A percentile compares a stretch with the other conserved stretches of the same genome.
These are phyloP conservation scores for Actinomortierella ambigua DNA, from an alignment of 371 early-diverging fungal genomes.

Conservation along the genomic window DNA sequence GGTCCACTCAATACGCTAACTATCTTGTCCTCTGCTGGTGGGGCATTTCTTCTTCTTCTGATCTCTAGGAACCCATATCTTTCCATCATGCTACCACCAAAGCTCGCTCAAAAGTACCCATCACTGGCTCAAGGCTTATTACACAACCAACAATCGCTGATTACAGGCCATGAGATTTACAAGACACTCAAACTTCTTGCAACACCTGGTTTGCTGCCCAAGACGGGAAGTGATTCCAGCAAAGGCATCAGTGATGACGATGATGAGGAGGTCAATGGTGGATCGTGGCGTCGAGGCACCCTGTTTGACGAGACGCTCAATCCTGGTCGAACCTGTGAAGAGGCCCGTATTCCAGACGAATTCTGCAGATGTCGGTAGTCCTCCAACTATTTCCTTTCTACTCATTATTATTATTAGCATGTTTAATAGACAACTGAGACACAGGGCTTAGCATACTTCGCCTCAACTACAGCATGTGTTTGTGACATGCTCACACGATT, in stretches of 20 bases:
- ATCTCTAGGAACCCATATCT: constrained; percentile 29
- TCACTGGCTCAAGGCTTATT: constrained; percentile 15
- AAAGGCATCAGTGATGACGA: constrained; percentile 13
- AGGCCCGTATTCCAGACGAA: constrained; percentile 21
- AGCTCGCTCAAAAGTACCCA: constrained; percentile 19
- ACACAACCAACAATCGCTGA: constrained; percentile 31
- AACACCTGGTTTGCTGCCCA: constrained; percentile 8
- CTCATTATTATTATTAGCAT: too few species aligned
- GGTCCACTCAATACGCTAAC: too few species aligned
- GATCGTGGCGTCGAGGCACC: constrained; percentile 19
- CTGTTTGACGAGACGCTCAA: constrained; percentile 30
- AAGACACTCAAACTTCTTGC: constrained; percentile 27
- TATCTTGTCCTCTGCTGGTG: too few species aligned
- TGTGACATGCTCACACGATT: too few species aligned
- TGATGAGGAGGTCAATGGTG: constrained; percentile 5
- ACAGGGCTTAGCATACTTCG: too few species aligned
- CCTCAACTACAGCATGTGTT: too few species aligned
- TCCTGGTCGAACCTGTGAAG: constrained; percentile 21
- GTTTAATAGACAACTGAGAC: too few species aligned
- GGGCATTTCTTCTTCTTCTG: neutral
- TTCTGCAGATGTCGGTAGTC: constrained; percentile 7
- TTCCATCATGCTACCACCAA: constrained; percentile 26
- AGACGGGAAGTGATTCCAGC: constrained; percentile 10
- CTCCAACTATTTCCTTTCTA: too few species aligned
- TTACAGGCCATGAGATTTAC: constrained; percentile 31